Evolutionary conservation across 148 eudicot genomes (phyloP).

Genomic region (Diospyros kaki): DNA sequence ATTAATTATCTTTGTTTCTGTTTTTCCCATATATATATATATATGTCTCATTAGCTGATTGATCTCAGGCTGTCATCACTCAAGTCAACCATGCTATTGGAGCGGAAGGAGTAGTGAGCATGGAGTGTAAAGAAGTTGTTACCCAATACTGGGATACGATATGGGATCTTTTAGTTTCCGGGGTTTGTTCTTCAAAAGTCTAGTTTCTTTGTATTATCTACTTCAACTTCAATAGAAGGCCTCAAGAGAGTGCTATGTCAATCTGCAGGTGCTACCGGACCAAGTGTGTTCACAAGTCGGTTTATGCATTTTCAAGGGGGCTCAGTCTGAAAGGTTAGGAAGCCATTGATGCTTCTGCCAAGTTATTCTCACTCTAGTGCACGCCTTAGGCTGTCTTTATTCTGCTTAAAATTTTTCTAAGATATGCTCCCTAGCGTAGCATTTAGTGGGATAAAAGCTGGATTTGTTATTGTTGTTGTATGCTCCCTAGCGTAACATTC

Average conservation of each 20-base stretch:
- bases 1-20: neutral
- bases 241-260: neutral
- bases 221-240: neutral
- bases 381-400: neutral
- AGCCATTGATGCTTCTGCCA: neutral
- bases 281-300: conserved; percentile 59
- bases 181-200: conserved; percentile 41
- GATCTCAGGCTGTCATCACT: conserved; percentile 54
- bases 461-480: neutral
- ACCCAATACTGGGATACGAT: conserved; percentile 69
- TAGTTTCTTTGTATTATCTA: neutral
- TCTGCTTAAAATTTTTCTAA: neutral
- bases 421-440: neutral
- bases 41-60: conserved; percentile 4
- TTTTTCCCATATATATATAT: neutral
- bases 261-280: conserved; percentile 53
- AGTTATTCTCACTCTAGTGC: neutral
- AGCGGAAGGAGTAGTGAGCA: conserved; percentile 67
- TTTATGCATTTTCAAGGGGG: conserved; percentile 39
- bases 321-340: conserved; percentile 37
- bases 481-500: too few relatives aligned
- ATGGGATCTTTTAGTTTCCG: conserved; percentile 72
- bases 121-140: conserved; percentile 64
- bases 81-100: conserved; percentile 89
- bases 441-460: neutral